Evolutionary conservation across 805 yeast species (phyloP), one percentile per base, ranked within the genome.

Genomic region (Candida maesae): DNA sequence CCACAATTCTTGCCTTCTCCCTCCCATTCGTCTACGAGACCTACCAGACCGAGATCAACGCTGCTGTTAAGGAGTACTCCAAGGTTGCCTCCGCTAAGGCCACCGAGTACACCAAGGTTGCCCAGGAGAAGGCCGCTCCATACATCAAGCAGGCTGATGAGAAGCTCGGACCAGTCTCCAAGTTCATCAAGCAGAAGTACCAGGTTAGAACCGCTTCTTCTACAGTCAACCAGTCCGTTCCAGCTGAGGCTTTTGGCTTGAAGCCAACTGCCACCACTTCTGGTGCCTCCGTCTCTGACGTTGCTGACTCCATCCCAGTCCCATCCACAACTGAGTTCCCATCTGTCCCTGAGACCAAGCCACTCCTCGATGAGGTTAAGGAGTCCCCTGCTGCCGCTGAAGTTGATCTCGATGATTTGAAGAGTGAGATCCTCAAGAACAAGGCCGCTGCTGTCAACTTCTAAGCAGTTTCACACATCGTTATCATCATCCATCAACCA

Each of bases 21-120:
- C 68, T 76, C 33, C 98, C 98, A 44, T 76, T 74, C 21, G 57
- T 83, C 47, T 91, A 90, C 72, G 67, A 76, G 54, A 73, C 73
- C 52, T 79, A 84, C 76, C 81, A 87, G 73, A 73, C 73, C 58
- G 82, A 85, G 70, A 84, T 90, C 58, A 88, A 84, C 63, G 76
- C 78, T 35, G 73, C 77, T 33, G 73, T 79, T 32, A 72, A 71
- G 38, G 64, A 70, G 36, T 66, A 62, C 51, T 56, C 69, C 36
- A 60, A 68, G 39, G 45, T 73, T 26, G 79, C 78, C 35, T 73
- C 70, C 54, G 73, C 67, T 33, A 78, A 80, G 63, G 55, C 78
- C 23, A 55, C 67, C 25, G 68, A 70, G 33, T 66, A 63, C 54
- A 53, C 70, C 34, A 61, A 71, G 43, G 36, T 74, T 33, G 81